Evolutionary conservation across 352 stramenopile genomes (phyloP).

Genomic region (Phytopythium helicoides): DNA sequence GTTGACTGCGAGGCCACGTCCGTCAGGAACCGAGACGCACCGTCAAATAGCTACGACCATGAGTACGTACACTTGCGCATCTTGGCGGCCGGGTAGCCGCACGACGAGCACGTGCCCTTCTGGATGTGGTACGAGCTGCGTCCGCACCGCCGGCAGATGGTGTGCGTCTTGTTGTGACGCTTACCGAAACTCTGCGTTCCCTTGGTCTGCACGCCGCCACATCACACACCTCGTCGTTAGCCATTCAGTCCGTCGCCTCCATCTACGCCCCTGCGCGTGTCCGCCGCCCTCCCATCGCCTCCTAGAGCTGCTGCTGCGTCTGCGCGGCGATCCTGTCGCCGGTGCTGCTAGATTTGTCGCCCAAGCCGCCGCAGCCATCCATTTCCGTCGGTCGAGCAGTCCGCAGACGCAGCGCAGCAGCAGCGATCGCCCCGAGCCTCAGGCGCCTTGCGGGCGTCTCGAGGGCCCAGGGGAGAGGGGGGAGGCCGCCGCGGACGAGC

Average conservation of each 20-base stretch:
- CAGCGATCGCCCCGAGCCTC: too few relatives aligned
- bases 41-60: constrained; percentile 3
- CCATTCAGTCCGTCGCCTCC: constrained; percentile 2
- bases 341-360: neutral
- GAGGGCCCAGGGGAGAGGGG: too few relatives aligned
- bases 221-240: constrained; percentile 14
- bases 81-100: constrained; percentile 97
- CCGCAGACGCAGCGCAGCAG: too few relatives aligned
- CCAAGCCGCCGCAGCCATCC: neutral
- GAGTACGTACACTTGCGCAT: constrained; percentile 93
- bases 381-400: too few relatives aligned
- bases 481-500: too few relatives aligned
- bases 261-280: too few relatives aligned
- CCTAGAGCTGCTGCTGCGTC: neutral
- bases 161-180: constrained; percentile 99
- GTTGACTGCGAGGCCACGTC: constrained; percentile 72
- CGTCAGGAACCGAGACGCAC: neutral
- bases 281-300: too few relatives aligned
- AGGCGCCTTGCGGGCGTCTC: too few relatives aligned
- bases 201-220: constrained; percentile 93
- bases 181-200: constrained; percentile 99
- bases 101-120: constrained; percentile 98
- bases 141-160: constrained; percentile 98
- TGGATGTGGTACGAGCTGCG: constrained; percentile 99
- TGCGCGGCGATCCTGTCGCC: neutral